phyloP scores from a whole-genome alignment of 345 rosid species.

The Erucastrum elatum region DNA sequence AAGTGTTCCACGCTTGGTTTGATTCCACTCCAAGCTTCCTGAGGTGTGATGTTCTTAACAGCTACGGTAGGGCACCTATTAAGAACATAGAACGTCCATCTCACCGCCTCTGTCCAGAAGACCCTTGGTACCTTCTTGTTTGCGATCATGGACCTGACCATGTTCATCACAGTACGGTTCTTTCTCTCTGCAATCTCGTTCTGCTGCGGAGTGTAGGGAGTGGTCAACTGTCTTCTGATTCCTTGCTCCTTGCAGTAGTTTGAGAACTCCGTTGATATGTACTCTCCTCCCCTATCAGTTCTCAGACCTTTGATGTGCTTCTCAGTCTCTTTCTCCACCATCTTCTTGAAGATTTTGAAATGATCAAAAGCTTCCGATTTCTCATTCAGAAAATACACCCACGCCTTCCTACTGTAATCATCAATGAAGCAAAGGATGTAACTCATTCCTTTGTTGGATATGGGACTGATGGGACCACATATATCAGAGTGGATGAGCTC shows the following conservation, averaged over 20 bases:
- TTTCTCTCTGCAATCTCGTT: neutral
- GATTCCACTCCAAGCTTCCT: neutral
- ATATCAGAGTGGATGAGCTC: neutral
- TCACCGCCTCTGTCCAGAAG: neutral
- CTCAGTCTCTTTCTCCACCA: neutral
- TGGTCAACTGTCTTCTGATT: neutral
- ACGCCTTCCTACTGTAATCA: neutral
- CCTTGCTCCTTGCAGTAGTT: neutral
- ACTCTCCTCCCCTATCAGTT: neutral
- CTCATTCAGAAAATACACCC: neutral
- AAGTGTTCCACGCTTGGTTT: neutral
- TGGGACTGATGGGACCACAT: neutral
- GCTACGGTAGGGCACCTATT: neutral
- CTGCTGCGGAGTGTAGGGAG: neutral
- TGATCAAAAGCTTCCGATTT: neutral
- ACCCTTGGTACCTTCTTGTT: neutral
- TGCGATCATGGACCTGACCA: neutral
- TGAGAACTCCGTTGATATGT: neutral
- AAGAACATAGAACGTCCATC: neutral
- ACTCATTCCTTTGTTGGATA: neutral
- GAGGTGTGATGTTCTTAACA: neutral
- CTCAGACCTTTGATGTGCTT: neutral
- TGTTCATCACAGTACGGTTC: neutral
- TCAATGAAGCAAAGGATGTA: neutral
- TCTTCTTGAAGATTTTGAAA: neutral